These are phyloP conservation scores for Phytophthora pini DNA, from an alignment of 352 stramenopile species.

Conservation along the genomic window DNA sequence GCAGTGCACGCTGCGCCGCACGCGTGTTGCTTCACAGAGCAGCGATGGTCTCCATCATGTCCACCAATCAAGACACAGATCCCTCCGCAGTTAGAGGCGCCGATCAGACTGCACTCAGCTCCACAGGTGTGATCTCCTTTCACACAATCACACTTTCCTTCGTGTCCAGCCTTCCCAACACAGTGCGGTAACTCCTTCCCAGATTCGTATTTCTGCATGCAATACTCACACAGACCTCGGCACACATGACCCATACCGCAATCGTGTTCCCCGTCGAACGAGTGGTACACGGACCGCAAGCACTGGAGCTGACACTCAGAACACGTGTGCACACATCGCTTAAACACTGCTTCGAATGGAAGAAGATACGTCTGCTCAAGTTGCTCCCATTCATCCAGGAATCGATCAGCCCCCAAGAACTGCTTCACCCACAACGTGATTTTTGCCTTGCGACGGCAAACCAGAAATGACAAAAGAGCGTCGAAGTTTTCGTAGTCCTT, in stretches of 20 bases:
- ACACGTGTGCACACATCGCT: slow-evolving; percentile 42
- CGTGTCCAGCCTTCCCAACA: slow-evolving; percentile 37
- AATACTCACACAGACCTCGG: slow-evolving; percentile 43
- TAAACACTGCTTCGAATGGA: slow-evolving; percentile 36
- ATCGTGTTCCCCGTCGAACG: slow-evolving; percentile 37
- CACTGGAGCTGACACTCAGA: slow-evolving; percentile 46
- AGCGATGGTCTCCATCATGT: slow-evolving; percentile 42
- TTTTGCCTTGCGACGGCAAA: slow-evolving; percentile 44
- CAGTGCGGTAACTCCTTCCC: slow-evolving; percentile 37
- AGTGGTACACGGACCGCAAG: slow-evolving; percentile 42
- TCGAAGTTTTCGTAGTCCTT: slow-evolving; percentile 44
- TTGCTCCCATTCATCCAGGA: slow-evolving; percentile 43
- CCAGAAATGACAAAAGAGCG: slow-evolving; percentile 41
- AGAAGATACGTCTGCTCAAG: slow-evolving; percentile 32
- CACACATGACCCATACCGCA: slow-evolving; percentile 54
- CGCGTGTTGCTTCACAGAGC: slow-evolving; percentile 41
- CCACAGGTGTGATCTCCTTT: slow-evolving; percentile 50
- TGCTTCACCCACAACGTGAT: slow-evolving; percentile 42
- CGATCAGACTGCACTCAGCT: slow-evolving; percentile 25
- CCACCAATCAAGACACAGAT: slow-evolving; percentile 33
- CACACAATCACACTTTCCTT: slow-evolving; percentile 47
- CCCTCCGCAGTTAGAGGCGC: slow-evolving; percentile 42
- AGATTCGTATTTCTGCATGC: slow-evolving; percentile 18
- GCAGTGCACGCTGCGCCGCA: slow-evolving; percentile 43
- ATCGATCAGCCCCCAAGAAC: slow-evolving; percentile 34